A percentile compares a stretch with the other conserved stretches of the same genome.
Conservation (phyloP, 345 rosid species). For the Corchorus capsularis region DNA sequence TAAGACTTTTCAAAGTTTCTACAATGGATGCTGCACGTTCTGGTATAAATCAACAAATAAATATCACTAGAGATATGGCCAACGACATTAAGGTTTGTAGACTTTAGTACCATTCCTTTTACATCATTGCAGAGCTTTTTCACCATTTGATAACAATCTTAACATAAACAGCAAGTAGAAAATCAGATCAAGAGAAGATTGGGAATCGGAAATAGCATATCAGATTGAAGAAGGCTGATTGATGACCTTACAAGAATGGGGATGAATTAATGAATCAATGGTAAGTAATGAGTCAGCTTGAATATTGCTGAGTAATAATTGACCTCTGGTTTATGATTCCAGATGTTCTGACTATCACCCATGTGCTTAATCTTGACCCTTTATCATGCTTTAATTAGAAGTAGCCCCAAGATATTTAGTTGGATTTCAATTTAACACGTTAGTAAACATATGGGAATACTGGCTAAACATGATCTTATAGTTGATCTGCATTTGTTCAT, state of each 20-base stretch:
- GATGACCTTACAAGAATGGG: slow-evolving; percentile 90
- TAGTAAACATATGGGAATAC: neutral
- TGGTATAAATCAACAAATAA: slow-evolving; percentile 87
- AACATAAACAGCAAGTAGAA: slow-evolving; percentile 76
- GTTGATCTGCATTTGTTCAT: neutral
- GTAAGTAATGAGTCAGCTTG: slow-evolving; percentile 42
- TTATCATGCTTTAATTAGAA: neutral
- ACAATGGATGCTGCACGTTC: slow-evolving; percentile 98
- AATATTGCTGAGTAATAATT: neutral
- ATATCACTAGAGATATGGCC: slow-evolving; percentile 78
- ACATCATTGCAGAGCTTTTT: neutral
- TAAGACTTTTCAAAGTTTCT: slow-evolving; percentile 83
- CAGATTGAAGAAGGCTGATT: slow-evolving; percentile 73
- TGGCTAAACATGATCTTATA: neutral
- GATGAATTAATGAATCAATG: slow-evolving; percentile 82
- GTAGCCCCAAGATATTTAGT: neutral
- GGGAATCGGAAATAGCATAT: slow-evolving; percentile 83
- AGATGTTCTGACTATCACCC: neutral
- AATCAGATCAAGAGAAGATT: slow-evolving; percentile 86
- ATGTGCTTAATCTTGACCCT: neutral
- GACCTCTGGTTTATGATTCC: neutral
- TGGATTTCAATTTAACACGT: neutral
- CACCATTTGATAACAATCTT: neutral
- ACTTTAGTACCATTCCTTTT: neutral
- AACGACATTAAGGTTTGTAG: slow-evolving; percentile 75